Percentiles rank a stretch among this genome's conserved stretches.
Conservation (phyloP, 352 stramenopile genomes). For the Phytophthora kernoviae region DNA sequence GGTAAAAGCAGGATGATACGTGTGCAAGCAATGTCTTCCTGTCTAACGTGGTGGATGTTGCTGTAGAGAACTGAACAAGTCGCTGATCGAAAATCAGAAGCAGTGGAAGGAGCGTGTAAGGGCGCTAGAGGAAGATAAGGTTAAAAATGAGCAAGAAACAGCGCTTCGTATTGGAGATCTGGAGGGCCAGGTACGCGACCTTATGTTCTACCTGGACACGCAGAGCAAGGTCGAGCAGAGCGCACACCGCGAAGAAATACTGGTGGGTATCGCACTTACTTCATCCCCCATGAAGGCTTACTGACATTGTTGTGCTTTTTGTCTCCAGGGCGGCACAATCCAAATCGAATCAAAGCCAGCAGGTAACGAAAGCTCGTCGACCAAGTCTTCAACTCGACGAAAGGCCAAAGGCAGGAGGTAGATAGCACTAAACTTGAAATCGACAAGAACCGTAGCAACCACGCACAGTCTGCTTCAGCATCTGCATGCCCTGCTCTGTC, state of each 20-base stretch:
- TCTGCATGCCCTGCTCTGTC: not conserved
- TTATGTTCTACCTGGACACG: slow-evolving; percentile 92
- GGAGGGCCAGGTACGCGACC: slow-evolving; percentile 84
- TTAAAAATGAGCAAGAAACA: slow-evolving; percentile 61
- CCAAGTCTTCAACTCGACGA: slow-evolving; percentile 21
- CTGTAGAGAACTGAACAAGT: slow-evolving; percentile 84
- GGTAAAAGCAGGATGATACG: slow-evolving; percentile 31
- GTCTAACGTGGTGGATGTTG: not conserved
- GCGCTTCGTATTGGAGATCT: slow-evolving; percentile 70
- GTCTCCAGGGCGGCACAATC: slow-evolving; percentile 65
- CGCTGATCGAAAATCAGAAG: slow-evolving; percentile 87
- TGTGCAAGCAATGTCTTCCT: slow-evolving; percentile 12
- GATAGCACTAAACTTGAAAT: slow-evolving; percentile 1
- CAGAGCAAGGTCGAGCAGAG: slow-evolving; percentile 88
- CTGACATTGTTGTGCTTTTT: slow-evolving; percentile 10
- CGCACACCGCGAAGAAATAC: slow-evolving; percentile 78
- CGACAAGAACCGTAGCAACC: not conserved
- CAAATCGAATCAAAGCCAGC: slow-evolving; percentile 60
- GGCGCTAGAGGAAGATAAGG: slow-evolving; percentile 70
- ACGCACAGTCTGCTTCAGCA: not conserved
- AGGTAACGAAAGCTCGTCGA: slow-evolving; percentile 16
- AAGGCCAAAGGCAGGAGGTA: slow-evolving; percentile 35
- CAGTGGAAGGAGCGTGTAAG: slow-evolving; percentile 87
- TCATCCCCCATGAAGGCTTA: not conserved
- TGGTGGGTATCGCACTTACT: slow-evolving; percentile 38